Percentiles rank a stretch among this genome's conserved stretches.
These are phyloP conservation scores for Tetrapyrgos nigripes DNA, from an alignment of 1,284 basidiomycete genomes.

Conservation along the genomic window DNA sequence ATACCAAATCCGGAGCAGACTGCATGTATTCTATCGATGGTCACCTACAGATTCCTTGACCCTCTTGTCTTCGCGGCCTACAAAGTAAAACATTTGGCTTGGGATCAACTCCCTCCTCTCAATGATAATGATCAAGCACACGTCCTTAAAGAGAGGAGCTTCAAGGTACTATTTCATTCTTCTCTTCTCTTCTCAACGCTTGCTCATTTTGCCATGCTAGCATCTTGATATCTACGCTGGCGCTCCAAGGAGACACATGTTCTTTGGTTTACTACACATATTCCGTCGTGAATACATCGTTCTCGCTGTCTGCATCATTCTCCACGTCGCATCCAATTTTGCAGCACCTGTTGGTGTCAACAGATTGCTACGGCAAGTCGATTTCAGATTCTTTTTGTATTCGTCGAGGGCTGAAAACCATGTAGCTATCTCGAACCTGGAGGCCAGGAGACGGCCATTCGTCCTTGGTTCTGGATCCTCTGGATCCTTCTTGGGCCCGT, in stretches of 20 bases:
- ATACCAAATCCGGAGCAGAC: conserved; percentile 71
- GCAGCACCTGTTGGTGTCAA: conserved; percentile 59
- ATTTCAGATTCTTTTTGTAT: neutral
- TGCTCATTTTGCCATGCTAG: conserved; percentile 46
- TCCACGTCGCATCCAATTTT: conserved; percentile 43
- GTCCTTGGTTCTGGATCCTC: conserved; percentile 69
- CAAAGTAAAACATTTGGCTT: conserved; percentile 46
- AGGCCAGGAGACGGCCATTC: conserved; percentile 42
- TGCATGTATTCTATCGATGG: conserved; percentile 59
- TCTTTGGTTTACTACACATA: conserved; percentile 39
- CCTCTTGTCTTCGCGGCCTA: conserved; percentile 54
- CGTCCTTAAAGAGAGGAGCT: conserved; percentile 41
- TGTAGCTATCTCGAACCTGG: conserved; percentile 51
- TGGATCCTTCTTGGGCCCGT: conserved; percentile 67
- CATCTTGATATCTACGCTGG: conserved; percentile 47
- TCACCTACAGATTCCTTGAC: conserved; percentile 66
- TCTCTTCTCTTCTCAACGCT: conserved; percentile 30
- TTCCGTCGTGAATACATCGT: conserved; percentile 49
- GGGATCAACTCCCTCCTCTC: conserved; percentile 58
- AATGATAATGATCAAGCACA: conserved; percentile 60
- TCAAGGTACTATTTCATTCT: conserved; percentile 43
- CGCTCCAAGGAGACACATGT: conserved; percentile 39
- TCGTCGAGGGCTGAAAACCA: neutral
- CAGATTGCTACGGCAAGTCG: conserved; percentile 34
- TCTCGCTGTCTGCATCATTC: conserved; percentile 33